These are phyloP conservation scores for Termitomyces sp. DNA, from an alignment of 768 basidiomycete genomes.

Conservation along the genomic window DNA sequence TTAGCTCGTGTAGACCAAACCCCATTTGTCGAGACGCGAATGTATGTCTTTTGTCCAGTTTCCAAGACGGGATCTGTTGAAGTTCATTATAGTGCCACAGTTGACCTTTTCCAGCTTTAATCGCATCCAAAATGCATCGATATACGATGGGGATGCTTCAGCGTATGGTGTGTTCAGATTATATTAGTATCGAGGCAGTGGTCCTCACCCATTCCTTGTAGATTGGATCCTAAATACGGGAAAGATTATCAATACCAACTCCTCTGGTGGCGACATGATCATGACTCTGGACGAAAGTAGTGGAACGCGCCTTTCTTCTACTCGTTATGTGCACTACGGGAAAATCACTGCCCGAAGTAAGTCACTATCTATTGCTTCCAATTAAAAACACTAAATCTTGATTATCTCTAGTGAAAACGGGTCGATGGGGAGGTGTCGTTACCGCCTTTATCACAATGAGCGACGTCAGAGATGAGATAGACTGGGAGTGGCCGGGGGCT, in stretches of 20 bases:
- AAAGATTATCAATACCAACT: constrained; percentile 59
- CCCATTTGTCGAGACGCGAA: constrained; percentile 67
- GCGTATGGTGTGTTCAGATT: constrained; percentile 45
- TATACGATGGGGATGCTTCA: constrained; percentile 72
- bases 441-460: constrained; percentile 86
- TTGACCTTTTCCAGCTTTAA: constrained; percentile 62
- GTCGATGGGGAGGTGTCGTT: constrained; percentile 77
- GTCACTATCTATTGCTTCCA: not conserved
- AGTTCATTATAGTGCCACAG: constrained; percentile 26
- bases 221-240: constrained; percentile 76
- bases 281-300: constrained; percentile 65
- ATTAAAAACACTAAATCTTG: not conserved
- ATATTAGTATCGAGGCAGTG: not conserved
- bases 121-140: constrained; percentile 61
- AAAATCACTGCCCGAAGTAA: constrained; percentile 62
- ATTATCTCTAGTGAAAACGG: constrained; percentile 59
- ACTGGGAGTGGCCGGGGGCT: constrained; percentile 80
- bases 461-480: constrained; percentile 81
- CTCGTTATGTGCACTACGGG: constrained; percentile 81
- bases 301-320: constrained; percentile 76
- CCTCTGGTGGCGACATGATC: constrained; percentile 60
- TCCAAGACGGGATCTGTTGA: not conserved
- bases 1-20: constrained; percentile 65
- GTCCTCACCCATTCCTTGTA: constrained; percentile 17
- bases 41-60: constrained; percentile 26